These are phyloP conservation scores for Daldinia sp. DNA, from an alignment of 2,329 filamentous ascomycete species.

Conservation along the genomic window DNA sequence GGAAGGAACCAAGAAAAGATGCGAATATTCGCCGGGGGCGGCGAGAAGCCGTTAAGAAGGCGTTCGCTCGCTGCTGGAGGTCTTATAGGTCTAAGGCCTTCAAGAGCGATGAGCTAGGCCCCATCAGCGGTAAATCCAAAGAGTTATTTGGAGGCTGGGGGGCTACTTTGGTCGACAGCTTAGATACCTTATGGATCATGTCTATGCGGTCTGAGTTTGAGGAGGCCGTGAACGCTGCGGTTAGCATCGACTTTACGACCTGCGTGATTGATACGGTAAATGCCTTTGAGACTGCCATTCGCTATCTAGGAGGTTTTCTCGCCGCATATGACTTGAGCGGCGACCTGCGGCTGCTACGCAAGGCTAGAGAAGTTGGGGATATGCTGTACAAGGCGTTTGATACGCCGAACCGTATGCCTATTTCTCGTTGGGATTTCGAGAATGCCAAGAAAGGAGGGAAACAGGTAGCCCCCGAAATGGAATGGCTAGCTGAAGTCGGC, in stretches of 20 bases:
- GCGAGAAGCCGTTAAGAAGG: conserved; percentile 41
- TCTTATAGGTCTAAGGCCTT: conserved; percentile 59
- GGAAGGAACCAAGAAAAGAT: conserved; percentile 36
- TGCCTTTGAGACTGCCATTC: conserved; percentile 56
- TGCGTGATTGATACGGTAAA: conserved; percentile 50
- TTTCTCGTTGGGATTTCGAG: conserved; percentile 47
- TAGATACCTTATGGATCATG: conserved; percentile 58
- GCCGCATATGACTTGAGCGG: conserved; percentile 55
- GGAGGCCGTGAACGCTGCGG: conserved; percentile 56
- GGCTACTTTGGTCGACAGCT: conserved; percentile 60
- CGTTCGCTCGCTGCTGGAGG: conserved; percentile 51
- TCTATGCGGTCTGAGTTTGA: conserved; percentile 60
- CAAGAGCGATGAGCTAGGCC: conserved; percentile 58
- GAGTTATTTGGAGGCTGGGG: conserved; percentile 60
- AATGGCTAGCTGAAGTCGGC: conserved; percentile 50
- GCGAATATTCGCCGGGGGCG: conserved; percentile 37
- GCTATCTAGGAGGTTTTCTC: conserved; percentile 51
- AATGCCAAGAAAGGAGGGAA: conserved; percentile 42
- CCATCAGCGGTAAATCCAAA: conserved; percentile 55
- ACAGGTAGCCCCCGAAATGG: conserved; percentile 41
- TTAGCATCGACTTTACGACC: conserved; percentile 58
- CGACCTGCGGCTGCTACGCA: conserved; percentile 53
- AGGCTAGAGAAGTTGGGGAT: conserved; percentile 57
- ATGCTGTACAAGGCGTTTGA: conserved; percentile 53
- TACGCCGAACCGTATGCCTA: conserved; percentile 51